Base-by-base conservation (phyloP, 441 rosid genomes). In the Breynia disticha region DNA sequence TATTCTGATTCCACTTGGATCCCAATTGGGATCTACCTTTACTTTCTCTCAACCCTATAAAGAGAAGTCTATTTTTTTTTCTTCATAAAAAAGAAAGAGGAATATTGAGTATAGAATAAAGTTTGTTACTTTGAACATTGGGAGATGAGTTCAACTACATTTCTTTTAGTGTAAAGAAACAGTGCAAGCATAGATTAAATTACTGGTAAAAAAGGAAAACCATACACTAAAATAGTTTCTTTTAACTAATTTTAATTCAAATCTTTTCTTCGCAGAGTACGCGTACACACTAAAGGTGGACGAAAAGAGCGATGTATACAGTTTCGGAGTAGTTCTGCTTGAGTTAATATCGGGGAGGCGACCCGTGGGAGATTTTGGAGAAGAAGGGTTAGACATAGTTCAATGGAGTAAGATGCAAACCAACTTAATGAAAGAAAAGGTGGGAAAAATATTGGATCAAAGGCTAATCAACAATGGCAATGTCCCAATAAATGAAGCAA, bases 281-380 rank as follows among this genome's bases (percentile, higher is more conserved):
- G 97, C 91, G 1, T 90, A 87, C 65, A 87, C 95, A 1, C 51
- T 84, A 51, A 83, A 76, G 59, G 87, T 90, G 54, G 95, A 90
- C 6, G 87, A 90, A 63, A 90, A 90, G 76, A 90, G 95, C 16
- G 97, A 90, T 10, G 97, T 90, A 5, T 90, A 90, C 61, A 90
- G 97, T 48, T 90, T 86, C 0, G 94, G 97, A 5, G 95, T 90
- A 14, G 96, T 90, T 16, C 54, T 90, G 0, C 45, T 87, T 46
- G 96, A 90, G 69, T 68, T 90, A 0, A 73, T 90, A 38, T 80
- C 87, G 1, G 96, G 98, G 22, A 59, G 85, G 47, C 78, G 76
- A 43, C 98, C 98, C 0, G 86, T 90, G 3, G 95, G 87, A 1
- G 79, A 80, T 21, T 87, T 87, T 8, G 96, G 93, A 47, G 95